Evolutionary conservation across 1,284 basidiomycete species (phyloP), one percentile per base, ranked within the genome.

Genomic region (Sporisorium graminicola): DNA sequence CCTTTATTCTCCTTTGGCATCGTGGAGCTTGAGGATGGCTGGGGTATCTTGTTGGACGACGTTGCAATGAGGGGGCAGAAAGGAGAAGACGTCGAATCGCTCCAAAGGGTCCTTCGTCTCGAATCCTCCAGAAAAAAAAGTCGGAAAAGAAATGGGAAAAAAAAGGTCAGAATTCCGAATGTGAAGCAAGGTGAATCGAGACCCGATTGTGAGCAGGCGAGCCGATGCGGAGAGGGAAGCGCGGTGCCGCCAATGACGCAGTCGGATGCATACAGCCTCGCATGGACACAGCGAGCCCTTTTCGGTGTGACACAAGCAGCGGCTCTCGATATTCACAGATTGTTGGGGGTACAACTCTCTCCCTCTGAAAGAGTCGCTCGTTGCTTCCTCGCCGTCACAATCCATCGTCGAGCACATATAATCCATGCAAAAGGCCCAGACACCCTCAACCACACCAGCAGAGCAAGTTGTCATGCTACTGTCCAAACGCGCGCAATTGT

Each of bases 1-100:
- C 63, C 68, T 24, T 65, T 71, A 14, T 9, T 51, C 0, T 65
- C 63, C 46, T 71, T 71, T 20, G 63, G 58, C 68, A 71, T 71
- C 5, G 7, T 61, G n/a, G 40, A 35, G 29, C 10, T 50, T 5
- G 27, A 20, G 26, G 46, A 44, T 8, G 10, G 40, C 7, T 20
- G 24, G 57, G 26, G 13, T 16, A 24, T 31, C 16, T 13, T 35
- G 31, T 20, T 9, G 4, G 22, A 35, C 27, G 61, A 43, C 46
- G 53, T 50, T 33, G 53, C 14, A 31, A 33, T 29, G 20, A 49
- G 46, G 37, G 37, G 60, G 18, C 9, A 42, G 31, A n/a, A 44
- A 33, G 31, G 42, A 40, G 22, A 24, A 26, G 18, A 16, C 9
- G 51, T 37, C 9, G 13, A 56, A 43, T 5, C 26, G 16, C 31